Percentiles rank a stretch among this genome's conserved stretches.
Evolutionary conservation across 164 flowering plant species (phyloP).

Genomic region (Chimonanthus salicifolius): DNA sequence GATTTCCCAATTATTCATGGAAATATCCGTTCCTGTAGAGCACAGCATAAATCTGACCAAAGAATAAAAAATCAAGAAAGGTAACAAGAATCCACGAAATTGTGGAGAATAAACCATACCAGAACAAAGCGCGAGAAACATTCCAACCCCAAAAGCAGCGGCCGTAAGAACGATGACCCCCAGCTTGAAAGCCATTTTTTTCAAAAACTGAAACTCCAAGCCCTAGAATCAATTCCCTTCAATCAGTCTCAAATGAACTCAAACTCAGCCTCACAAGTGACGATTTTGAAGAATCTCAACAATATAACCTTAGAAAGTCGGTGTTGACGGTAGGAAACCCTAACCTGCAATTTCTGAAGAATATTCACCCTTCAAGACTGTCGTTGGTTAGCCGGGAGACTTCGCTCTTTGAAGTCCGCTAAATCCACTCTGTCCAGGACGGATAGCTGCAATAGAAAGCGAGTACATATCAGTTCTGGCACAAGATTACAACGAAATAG

Average conservation of each 20-base stretch:
- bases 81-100: background rate
- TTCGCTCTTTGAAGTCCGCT: background rate
- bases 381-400: background rate
- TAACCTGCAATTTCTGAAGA: background rate
- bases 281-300: too few species aligned
- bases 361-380: background rate
- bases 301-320: too few species aligned
- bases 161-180: background rate
- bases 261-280: too few species aligned
- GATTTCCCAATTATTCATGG: background rate
- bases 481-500: slow-evolving; percentile 1
- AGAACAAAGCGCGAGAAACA: slow-evolving; percentile 3
- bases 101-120: slow-evolving; percentile 7
- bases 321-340: background rate
- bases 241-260: too few species aligned
- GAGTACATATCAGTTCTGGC: background rate
- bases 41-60: background rate
- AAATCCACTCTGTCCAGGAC: background rate
- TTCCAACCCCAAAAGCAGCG: background rate
- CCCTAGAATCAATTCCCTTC: too few species aligned
- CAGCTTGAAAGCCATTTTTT: too few species aligned
- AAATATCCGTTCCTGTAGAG: background rate
- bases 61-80: background rate
- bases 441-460: background rate
- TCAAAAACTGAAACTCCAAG: too few species aligned